Evolutionary conservation across 805 yeast species (phyloP).

Genomic region (Naumovozyma dairenensis): DNA sequence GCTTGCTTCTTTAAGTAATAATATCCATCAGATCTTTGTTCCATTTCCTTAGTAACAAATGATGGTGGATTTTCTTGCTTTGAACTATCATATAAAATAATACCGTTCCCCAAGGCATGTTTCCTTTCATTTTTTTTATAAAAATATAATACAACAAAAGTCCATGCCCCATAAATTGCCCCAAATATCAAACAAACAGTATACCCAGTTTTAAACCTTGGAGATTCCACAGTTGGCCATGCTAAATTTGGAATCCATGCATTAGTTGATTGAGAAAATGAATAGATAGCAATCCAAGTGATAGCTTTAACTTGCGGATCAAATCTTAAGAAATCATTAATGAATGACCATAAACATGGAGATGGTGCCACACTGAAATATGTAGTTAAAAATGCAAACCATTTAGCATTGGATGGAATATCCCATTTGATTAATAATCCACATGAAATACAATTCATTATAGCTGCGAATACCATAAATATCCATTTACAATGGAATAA

Average conservation of each 20-base stretch:
- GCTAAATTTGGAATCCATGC: slow-evolving; percentile 48
- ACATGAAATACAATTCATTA: slow-evolving; percentile 46
- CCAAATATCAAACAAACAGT: slow-evolving; percentile 41
- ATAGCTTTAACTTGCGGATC: slow-evolving; percentile 49
- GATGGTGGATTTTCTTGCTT: slow-evolving; percentile 17
- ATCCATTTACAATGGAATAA: slow-evolving; percentile 41
- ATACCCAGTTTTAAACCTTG: slow-evolving; percentile 46
- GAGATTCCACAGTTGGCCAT: slow-evolving; percentile 51
- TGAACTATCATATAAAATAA: slow-evolving; percentile 36
- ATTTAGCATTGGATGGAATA: slow-evolving; percentile 46
- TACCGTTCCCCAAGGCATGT: slow-evolving; percentile 39
- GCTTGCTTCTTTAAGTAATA: slow-evolving; percentile 11
- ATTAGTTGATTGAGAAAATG: slow-evolving; percentile 48
- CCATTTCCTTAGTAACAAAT: slow-evolving; percentile 23
- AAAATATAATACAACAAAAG: slow-evolving; percentile 41
- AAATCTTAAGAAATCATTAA: slow-evolving; percentile 46
- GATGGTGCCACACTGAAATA: slow-evolving; percentile 58
- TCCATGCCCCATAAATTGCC: slow-evolving; percentile 38
- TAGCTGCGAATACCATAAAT: slow-evolving; percentile 43
- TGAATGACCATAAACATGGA: slow-evolving; percentile 50
- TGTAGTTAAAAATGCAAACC: slow-evolving; percentile 53
- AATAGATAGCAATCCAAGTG: slow-evolving; percentile 46
- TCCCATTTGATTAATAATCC: slow-evolving; percentile 50
- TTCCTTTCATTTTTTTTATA: slow-evolving; percentile 44
- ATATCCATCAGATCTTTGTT: slow-evolving; percentile 23